Percentiles rank a stretch among this genome's conserved stretches.
These are phyloP conservation scores for Neonectria coccinea DNA, from an alignment of 2,329 filamentous ascomycete species.

Conservation along the genomic window DNA sequence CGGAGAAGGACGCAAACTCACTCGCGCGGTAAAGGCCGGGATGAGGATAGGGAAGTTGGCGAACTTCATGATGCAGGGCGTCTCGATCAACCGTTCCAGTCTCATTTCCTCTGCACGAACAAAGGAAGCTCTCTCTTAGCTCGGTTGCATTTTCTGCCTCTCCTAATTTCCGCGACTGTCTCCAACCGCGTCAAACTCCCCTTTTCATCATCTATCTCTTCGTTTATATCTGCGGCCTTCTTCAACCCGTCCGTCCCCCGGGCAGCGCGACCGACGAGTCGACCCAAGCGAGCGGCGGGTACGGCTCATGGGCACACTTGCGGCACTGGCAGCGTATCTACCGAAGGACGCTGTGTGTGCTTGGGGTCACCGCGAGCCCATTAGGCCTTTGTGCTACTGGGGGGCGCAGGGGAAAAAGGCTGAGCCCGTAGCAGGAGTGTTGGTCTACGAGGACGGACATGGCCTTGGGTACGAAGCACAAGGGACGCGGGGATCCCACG, in stretches of 20 bases:
- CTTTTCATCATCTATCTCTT: neutral
- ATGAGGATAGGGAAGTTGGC: slow-evolving; percentile 52
- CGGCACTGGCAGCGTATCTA: slow-evolving; percentile 28
- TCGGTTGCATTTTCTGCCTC: slow-evolving; percentile 5
- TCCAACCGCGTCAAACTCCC: neutral
- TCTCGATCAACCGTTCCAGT: slow-evolving; percentile 12
- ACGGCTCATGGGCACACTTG: slow-evolving; percentile 26
- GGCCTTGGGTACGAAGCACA: slow-evolving; percentile 2
- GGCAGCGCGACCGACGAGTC: slow-evolving; percentile 9
- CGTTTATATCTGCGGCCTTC: slow-evolving; percentile 9
- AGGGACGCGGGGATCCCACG: slow-evolving; percentile 3
- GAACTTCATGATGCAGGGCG: slow-evolving; percentile 44
- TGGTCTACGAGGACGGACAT: slow-evolving; percentile 4
- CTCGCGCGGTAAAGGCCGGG: slow-evolving; percentile 53
- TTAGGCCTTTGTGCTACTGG: slow-evolving; percentile 11
- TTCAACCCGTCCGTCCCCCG: neutral
- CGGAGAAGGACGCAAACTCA: slow-evolving; percentile 35
- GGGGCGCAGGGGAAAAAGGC: neutral
- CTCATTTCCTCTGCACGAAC: slow-evolving; percentile 25
- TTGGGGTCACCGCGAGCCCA: neutral
- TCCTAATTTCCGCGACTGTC: neutral
- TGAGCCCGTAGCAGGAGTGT: neutral
- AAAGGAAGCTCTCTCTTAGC: neutral
- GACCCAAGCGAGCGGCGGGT: slow-evolving; percentile 18
- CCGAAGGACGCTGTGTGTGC: slow-evolving; percentile 12